Conservation (phyloP, 1,284 basidiomycete genomes). For the Ceratobasidium sp. region DNA sequence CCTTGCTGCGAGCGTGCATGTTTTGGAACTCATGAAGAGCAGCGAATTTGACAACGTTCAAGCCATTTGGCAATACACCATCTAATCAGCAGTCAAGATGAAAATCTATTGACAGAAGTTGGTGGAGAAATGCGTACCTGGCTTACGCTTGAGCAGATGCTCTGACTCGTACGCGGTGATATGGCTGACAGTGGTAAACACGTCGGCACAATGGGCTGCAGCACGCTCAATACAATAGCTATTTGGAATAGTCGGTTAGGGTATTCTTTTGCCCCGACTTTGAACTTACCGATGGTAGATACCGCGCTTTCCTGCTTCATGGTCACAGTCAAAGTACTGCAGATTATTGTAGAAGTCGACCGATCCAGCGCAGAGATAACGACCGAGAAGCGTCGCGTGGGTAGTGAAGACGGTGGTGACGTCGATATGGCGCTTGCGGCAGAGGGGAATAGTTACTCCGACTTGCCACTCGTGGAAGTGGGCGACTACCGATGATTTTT, state of each 20-base stretch:
- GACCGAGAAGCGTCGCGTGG: constrained; percentile 96
- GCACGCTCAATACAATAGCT: constrained; percentile 97
- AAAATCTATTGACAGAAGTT: constrained; percentile 44
- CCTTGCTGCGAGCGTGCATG: constrained; percentile 87
- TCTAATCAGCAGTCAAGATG: constrained; percentile 54
- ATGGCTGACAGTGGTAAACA: constrained; percentile 97
- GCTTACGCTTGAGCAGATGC: constrained; percentile 95
- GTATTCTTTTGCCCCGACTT: background rate
- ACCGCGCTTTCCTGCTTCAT: constrained; percentile 97
- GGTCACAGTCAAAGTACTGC: constrained; percentile 99
- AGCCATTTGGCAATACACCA: constrained; percentile 95
- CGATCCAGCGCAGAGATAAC: constrained; percentile 95
- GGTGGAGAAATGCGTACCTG: constrained; percentile 46
- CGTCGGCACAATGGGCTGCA: constrained; percentile 93
- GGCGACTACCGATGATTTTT: constrained; percentile 85
- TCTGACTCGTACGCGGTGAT: constrained; percentile 98
- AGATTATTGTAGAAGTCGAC: constrained; percentile 99
- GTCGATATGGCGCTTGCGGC: constrained; percentile 95
- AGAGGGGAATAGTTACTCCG: constrained; percentile 94
- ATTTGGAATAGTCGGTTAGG: constrained; percentile 48
- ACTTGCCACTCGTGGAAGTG: constrained; percentile 99
- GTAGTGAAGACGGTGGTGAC: constrained; percentile 98
- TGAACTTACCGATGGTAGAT: constrained; percentile 68
- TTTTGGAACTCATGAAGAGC: constrained; percentile 99
- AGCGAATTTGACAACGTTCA: constrained; percentile 96